phyloP scores from a whole-genome alignment of 1,284 basidiomycete species.

The Ustilago xerochloae region DNA sequence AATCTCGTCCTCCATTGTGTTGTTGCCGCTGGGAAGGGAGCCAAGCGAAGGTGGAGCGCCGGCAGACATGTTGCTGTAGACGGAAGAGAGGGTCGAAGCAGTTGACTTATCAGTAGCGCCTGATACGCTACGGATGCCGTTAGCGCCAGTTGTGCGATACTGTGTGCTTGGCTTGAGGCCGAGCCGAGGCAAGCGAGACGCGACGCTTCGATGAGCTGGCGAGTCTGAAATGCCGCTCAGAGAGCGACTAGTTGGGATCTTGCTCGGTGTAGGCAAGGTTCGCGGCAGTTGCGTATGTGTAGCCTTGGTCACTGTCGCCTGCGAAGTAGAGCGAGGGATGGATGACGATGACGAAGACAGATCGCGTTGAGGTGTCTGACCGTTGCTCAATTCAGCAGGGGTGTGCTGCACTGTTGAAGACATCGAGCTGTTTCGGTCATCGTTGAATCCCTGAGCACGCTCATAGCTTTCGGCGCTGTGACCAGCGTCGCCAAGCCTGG shows the following conservation, averaged over 20 bases:
- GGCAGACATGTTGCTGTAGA: constrained; percentile 28
- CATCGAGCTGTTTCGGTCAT: constrained; percentile 9
- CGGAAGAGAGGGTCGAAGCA: constrained; percentile 34
- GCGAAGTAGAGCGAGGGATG: constrained; percentile 28
- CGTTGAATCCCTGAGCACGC: neutral
- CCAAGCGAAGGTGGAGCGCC: constrained; percentile 29
- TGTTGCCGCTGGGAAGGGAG: constrained; percentile 36
- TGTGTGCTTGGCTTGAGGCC: constrained; percentile 43
- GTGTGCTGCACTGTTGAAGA: constrained; percentile 13
- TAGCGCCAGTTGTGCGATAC: constrained; percentile 9
- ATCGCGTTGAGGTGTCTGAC: constrained; percentile 6
- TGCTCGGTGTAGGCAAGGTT: constrained; percentile 10
- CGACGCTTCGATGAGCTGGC: constrained; percentile 17
- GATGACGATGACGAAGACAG: constrained; percentile 3
- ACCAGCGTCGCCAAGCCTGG: constrained; percentile 1
- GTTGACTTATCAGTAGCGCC: constrained; percentile 41
- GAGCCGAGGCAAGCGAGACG: constrained; percentile 39
- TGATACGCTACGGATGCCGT: constrained; percentile 21
- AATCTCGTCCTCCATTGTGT: constrained; percentile 49
- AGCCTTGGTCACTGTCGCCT: constrained; percentile 31
- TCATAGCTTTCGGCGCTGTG: constrained; percentile 7
- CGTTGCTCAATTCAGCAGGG: constrained; percentile 2
- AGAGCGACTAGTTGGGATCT: constrained; percentile 28
- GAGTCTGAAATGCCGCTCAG: constrained; percentile 29
- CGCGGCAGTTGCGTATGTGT: constrained; percentile 12